These are phyloP conservation scores for Lasiodiplodia gonubiensis DNA, from an alignment of 2,329 filamentous ascomycete genomes.

Conservation along the genomic window DNA sequence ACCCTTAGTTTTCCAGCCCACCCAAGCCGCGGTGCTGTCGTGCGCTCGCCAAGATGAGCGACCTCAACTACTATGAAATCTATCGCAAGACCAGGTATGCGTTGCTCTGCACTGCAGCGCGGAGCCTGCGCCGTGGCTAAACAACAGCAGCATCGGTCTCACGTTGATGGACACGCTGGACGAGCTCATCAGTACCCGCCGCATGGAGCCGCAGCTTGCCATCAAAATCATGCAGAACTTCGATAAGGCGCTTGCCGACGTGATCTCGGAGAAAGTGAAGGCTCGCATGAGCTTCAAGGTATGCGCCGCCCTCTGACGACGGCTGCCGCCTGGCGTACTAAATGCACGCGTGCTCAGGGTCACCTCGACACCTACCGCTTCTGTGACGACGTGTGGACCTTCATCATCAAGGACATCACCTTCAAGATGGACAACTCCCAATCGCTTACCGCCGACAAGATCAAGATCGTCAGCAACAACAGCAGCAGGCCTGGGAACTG, in stretches of 20 bases:
- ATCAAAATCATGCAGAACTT: conserved; percentile 99
- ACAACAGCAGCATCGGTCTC: conserved; percentile 76
- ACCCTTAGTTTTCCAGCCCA: conserved; percentile 31
- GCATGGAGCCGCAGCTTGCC: conserved; percentile 95
- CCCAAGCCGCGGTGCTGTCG: not conserved
- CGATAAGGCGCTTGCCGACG: conserved; percentile 89
- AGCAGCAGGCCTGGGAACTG: conserved; percentile 72
- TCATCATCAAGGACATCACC: conserved; percentile 97
- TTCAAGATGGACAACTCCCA: conserved; percentile 92
- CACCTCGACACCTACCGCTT: conserved; percentile 98
- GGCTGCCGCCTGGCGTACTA: not conserved
- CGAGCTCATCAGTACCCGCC: conserved; percentile 90
- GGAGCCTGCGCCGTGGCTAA: conserved; percentile 34
- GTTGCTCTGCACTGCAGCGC: conserved; percentile 34
- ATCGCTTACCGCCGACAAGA: conserved; percentile 81
- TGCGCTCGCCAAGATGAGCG: conserved; percentile 38
- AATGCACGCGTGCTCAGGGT: conserved; percentile 63
- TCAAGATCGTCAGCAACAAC: conserved; percentile 98
- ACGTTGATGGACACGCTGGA: conserved; percentile 96
- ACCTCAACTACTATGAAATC: conserved; percentile 81
- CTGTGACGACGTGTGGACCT: conserved; percentile 99
- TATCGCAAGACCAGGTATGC: conserved; percentile 96
- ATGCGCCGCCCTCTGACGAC: conserved; percentile 35
- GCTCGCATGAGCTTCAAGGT: conserved; percentile 94
- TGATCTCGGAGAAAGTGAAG: conserved; percentile 90